phyloP scores from a whole-genome alignment of 2,329 filamentous ascomycete species.

The Lecanicillium sp. region DNA sequence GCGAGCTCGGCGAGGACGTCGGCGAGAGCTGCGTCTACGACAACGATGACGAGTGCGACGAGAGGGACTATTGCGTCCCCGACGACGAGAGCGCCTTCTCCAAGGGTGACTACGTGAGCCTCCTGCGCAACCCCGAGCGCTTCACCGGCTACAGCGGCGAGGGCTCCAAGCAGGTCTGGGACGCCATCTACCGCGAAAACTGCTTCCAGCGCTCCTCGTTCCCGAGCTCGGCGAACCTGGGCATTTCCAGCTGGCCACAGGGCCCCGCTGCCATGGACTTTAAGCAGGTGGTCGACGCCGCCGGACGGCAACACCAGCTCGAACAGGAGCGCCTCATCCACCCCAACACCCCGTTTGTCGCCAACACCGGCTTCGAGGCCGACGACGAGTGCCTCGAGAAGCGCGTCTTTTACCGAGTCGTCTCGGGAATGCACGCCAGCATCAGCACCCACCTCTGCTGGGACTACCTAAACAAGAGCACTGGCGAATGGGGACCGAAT shows the following conservation, averaged over 20 bases:
- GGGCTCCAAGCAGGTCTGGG: constrained; percentile 85
- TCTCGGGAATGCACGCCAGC: constrained; percentile 96
- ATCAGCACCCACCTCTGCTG: constrained; percentile 95
- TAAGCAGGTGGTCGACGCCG: constrained; percentile 51
- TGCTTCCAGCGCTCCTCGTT: constrained; percentile 74
- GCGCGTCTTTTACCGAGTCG: constrained; percentile 92
- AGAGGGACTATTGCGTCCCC: constrained; percentile 91
- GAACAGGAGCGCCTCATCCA: constrained; percentile 38
- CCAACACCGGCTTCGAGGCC: constrained; percentile 60
- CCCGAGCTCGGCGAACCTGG: constrained; percentile 49
- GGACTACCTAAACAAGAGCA: constrained; percentile 92
- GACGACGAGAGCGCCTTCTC: constrained; percentile 82
- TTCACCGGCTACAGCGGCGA: constrained; percentile 91
- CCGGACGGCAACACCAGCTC: constrained; percentile 53
- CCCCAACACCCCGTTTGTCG: constrained; percentile 50
- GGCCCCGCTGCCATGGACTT: constrained; percentile 53
- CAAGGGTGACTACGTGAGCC: constrained; percentile 94
- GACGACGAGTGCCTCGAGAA: constrained; percentile 96
- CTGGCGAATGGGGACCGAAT: constrained; percentile 88
- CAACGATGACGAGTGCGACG: constrained; percentile 94
- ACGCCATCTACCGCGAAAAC: constrained; percentile 94
- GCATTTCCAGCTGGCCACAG: constrained; percentile 31
- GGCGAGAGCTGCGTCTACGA: constrained; percentile 96
- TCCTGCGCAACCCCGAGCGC: constrained; percentile 86
- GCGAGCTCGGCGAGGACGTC: constrained; percentile 74